phyloP scores from a whole-genome alignment of 495 filamentous ascomycete species.

The Penicillium tannophilum region DNA sequence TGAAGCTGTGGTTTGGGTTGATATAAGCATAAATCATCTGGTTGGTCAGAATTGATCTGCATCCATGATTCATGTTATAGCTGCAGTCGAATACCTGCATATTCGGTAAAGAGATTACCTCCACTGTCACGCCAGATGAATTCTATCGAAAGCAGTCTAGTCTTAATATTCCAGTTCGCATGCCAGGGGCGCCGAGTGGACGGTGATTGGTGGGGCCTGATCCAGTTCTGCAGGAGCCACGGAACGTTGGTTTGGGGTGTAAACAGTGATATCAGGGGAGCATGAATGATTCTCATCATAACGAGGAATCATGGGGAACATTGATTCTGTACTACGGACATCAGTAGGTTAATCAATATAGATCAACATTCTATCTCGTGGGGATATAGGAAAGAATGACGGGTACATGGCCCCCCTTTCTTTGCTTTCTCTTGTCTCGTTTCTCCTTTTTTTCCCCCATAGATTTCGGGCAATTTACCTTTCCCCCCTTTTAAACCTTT shows the following conservation, averaged over 20 bases:
- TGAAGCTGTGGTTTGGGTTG: too few relatives aligned
- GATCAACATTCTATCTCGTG: neutral
- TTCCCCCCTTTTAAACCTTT: constrained; percentile 3
- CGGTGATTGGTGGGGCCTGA: constrained; percentile 22
- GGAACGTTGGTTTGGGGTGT: constrained; percentile 17
- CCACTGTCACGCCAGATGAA: neutral
- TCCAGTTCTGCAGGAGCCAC: constrained; percentile 32
- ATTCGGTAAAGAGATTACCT: neutral
- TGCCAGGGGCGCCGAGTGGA: constrained; percentile 18
- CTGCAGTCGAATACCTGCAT: neutral
- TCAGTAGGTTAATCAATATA: neutral
- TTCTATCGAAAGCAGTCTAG: neutral
- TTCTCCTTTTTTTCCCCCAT: constrained; percentile 18
- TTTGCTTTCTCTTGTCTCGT: constrained; percentile 18
- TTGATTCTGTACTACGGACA: neutral
- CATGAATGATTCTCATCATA: neutral
- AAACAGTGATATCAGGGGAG: neutral
- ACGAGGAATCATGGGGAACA: neutral
- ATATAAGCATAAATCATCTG: too few relatives aligned
- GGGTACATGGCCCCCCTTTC: constrained; percentile 10
- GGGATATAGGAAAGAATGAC: neutral
- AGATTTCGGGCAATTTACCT: neutral
- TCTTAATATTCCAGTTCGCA: constrained; percentile 8
- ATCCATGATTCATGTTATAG: too few relatives aligned
- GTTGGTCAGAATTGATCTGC: too few relatives aligned